Evolutionary conservation across 805 yeast genomes (phyloP), one percentile per base, ranked within the genome.

Genomic region (Saccharomycopsis sp.): DNA sequence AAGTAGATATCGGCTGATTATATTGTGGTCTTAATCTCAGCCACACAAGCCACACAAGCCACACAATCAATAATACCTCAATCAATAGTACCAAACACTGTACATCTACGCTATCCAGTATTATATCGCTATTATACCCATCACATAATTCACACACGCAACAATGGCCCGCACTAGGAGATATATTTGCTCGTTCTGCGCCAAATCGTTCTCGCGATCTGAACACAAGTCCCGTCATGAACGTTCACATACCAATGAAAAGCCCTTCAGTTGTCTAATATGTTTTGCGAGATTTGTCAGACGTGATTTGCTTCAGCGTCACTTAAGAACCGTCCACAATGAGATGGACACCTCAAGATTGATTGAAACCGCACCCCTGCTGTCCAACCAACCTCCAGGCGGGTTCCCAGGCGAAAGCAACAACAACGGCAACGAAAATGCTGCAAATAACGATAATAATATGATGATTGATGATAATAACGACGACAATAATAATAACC

Each of bases 201-300:
- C 91, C 35, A 76, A 92, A 62, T 86, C 89, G 3, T 87, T 87
- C 67, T 82, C 90, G n/a, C 73, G 94, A 55, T 81, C 87, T 9
- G 94, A 87, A 68, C 94, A 87, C 69, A 80, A 86, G 64, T 81
- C 85, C 49, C 78, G 94, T 54, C 94, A 87, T 66, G 93, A 87
- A 69, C 72, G 92, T 25, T 84, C 90, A 0, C 94, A 87, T 67
- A 86, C 91, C 14, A 86, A 86, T 65, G 89, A 85, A 66, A 83
- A 89, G 62, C 96, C 96, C 0, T 88, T 86, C 72, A 83, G 82
- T 59, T 88, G 96, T 66, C 74, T 79, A 41, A 77, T 82, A 55
- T 88, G 96, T 68, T 77, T 83, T 8, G 80, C 86, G 54, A 81
- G 86, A 1, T 88, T 88, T 73, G 96, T 88, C 1, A 73, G 96